Evolutionary conservation across 768 basidiomycete species (phyloP).

Genomic region (Gyrodon lividus): DNA sequence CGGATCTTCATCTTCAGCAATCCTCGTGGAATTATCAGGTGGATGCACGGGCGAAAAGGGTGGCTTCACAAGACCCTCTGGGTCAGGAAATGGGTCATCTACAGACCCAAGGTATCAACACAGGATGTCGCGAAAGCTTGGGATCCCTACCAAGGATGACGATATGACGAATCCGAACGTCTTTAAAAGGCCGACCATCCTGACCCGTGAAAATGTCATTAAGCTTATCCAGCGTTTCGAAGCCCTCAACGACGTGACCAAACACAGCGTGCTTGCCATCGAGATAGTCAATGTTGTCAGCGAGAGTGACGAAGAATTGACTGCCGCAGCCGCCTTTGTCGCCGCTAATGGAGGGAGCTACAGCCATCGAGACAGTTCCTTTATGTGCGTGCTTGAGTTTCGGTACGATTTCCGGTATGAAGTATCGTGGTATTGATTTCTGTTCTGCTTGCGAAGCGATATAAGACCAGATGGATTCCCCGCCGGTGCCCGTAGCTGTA

Average conservation of each 20-base stretch:
- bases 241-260: constrained; percentile 91
- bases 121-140: not conserved
- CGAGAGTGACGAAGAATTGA: constrained; percentile 96
- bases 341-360: constrained; percentile 76
- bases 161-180: constrained; percentile 93
- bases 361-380: constrained; percentile 97
- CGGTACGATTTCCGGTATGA: constrained; percentile 78
- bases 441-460: constrained; percentile 48
- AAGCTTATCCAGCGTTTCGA: constrained; percentile 88
- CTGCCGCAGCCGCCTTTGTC: constrained; percentile 82
- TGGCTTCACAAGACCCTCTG: constrained; percentile 68
- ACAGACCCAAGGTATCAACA: constrained; percentile 3
- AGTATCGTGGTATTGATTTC: constrained; percentile 64
- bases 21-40: constrained; percentile 83
- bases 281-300: constrained; percentile 88
- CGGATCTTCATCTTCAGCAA: constrained; percentile 94
- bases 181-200: constrained; percentile 88
- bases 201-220: constrained; percentile 91
- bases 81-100: constrained; percentile 98
- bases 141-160: constrained; percentile 73
- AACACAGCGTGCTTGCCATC: constrained; percentile 95
- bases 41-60: constrained; percentile 77
- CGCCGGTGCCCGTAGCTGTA: constrained; percentile 90
- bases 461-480: constrained; percentile 84
- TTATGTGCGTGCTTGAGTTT: constrained; percentile 78